Percentiles rank a stretch among this genome's conserved stretches.
phyloP scores from a whole-genome alignment of 331 rosid species.

The Acacia concinna region DNA sequence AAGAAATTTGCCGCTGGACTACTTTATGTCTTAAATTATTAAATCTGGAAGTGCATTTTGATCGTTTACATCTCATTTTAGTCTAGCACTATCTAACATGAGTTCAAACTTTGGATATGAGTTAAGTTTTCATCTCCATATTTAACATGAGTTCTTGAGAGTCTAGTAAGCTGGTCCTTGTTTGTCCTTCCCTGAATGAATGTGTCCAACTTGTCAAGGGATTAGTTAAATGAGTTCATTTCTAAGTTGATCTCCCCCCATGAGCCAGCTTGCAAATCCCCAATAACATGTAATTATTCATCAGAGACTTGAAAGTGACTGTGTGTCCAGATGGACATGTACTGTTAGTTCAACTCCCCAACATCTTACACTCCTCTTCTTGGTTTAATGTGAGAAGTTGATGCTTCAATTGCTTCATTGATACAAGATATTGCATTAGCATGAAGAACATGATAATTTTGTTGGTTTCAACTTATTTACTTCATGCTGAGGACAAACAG shows the following conservation, averaged over 20 bases:
- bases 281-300: neutral
- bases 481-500: neutral
- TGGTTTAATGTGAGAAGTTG: neutral
- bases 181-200: neutral
- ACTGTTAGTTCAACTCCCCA: neutral
- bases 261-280: neutral
- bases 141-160: neutral
- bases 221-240: neutral
- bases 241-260: neutral
- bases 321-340: neutral
- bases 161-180: neutral
- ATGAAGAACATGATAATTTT: conserved; percentile 10
- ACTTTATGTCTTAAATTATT: neutral
- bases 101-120: no score
- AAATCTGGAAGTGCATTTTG: neutral
- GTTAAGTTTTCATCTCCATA: neutral
- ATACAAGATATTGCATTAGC: neutral
- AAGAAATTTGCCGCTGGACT: neutral
- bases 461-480: conserved; percentile 4
- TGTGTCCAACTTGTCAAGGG: neutral
- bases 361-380: neutral
- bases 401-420: conserved; percentile 16
- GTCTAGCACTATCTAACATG: conserved; percentile 1
- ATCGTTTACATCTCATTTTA: conserved; percentile 16
- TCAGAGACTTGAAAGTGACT: neutral